A percentile compares a stretch with the other conserved stretches of the same genome.
Conservation (phyloP, 768 basidiomycete species). For the Podaxis rugospora region DNA sequence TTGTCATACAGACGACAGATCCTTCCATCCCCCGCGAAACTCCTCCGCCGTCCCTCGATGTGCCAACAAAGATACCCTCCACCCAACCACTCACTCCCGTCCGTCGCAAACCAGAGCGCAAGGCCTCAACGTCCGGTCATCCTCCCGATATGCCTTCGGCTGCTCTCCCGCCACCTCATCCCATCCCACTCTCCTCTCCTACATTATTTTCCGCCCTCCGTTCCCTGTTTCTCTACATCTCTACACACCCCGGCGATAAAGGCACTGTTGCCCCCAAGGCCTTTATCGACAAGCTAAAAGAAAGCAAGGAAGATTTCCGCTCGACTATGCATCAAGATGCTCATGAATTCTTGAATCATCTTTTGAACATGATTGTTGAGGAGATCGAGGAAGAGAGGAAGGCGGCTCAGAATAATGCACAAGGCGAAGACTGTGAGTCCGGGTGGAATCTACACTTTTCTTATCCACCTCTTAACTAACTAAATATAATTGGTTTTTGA, state of each 20-base stretch:
- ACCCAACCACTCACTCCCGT: slow-evolving; percentile 28
- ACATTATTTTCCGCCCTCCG: slow-evolving; percentile 91
- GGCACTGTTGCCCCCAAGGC: slow-evolving; percentile 88
- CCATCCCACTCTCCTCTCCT: slow-evolving; percentile 57
- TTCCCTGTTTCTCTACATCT: slow-evolving; percentile 84
- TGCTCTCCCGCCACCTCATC: slow-evolving; percentile 27
- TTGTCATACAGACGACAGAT: slow-evolving; percentile 70
- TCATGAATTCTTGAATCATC: slow-evolving; percentile 94
- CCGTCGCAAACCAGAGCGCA: slow-evolving; percentile 59
- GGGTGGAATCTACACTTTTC: slow-evolving; percentile 6
- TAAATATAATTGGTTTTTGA: slow-evolving; percentile 9
- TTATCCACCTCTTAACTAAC: neutral
- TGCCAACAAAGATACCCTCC: slow-evolving; percentile 23
- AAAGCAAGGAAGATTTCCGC: slow-evolving; percentile 88
- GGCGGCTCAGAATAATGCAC: slow-evolving; percentile 29
- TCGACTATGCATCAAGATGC: slow-evolving; percentile 96
- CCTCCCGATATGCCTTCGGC: slow-evolving; percentile 23
- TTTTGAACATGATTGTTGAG: slow-evolving; percentile 90
- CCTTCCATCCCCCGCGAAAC: slow-evolving; percentile 35
- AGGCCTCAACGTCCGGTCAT: slow-evolving; percentile 26
- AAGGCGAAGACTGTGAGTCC: slow-evolving; percentile 67
- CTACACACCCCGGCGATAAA: slow-evolving; percentile 69
- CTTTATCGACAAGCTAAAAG: slow-evolving; percentile 91
- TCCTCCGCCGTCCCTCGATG: slow-evolving; percentile 16
- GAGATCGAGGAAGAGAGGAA: slow-evolving; percentile 78